These are phyloP conservation scores for Pythium phragmiticola DNA, from an alignment of 352 stramenopile genomes.

Conservation along the genomic window DNA sequence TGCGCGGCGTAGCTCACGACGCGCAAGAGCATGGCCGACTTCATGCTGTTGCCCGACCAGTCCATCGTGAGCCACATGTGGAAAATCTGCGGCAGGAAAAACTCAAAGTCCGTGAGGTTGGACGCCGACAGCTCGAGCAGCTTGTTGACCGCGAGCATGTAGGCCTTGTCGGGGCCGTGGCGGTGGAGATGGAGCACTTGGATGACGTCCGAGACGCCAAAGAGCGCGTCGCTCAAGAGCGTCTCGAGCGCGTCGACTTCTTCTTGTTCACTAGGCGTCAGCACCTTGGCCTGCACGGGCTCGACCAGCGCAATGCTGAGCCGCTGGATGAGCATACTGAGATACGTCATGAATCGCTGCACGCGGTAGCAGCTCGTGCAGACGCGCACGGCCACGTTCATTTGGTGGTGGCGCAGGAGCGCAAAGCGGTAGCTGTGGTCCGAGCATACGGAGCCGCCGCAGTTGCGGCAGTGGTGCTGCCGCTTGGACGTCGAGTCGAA, in stretches of 20 bases:
- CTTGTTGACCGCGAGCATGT: conserved; percentile 66
- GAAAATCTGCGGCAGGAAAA: conserved; percentile 83
- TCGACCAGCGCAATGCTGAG: conserved; percentile 52
- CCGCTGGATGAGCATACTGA: conserved; percentile 67
- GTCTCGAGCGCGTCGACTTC: conserved; percentile 53
- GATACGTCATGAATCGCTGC: conserved; percentile 62
- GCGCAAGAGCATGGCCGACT: conserved; percentile 71
- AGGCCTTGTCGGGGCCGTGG: conserved; percentile 72
- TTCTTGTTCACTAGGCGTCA: conserved; percentile 57
- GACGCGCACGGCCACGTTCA: conserved; percentile 60
- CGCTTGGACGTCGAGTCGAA: conserved; percentile 72
- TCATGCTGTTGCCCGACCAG: conserved; percentile 71
- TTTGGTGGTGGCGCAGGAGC: conserved; percentile 58
- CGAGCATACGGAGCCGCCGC: conserved; percentile 72
- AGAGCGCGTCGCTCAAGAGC: conserved; percentile 50
- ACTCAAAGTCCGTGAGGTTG: conserved; percentile 80
- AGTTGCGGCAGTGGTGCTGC: conserved; percentile 85
- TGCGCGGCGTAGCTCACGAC: conserved; percentile 71
- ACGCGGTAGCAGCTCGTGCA: conserved; percentile 77
- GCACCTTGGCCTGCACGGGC: conserved; percentile 30
- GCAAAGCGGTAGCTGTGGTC: conserved; percentile 78
- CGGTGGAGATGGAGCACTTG: conserved; percentile 82
- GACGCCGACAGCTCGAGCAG: conserved; percentile 57
- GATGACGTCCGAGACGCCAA: conserved; percentile 78
- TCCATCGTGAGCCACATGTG: conserved; percentile 84